Conservation (phyloP, 2,329 filamentous ascomycete species). For the Cytospora schulzeri region DNA sequence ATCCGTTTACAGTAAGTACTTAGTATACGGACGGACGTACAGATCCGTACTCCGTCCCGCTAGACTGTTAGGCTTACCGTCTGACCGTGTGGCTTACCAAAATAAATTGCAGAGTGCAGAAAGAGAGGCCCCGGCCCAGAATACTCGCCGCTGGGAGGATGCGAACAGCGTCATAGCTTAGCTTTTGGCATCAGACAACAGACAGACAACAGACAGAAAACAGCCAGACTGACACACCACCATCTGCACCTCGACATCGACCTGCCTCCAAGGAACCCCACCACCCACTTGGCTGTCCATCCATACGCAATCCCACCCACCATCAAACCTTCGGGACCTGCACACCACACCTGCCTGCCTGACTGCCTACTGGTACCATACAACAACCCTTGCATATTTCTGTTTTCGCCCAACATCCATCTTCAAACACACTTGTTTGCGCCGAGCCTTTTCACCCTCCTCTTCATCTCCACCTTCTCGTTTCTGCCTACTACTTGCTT, state of each 20-base stretch:
- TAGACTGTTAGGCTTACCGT: background rate
- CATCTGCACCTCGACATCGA: background rate
- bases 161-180: background rate
- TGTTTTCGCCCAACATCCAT: background rate
- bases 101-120: background rate
- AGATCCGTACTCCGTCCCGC: background rate
- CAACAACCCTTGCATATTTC: background rate
- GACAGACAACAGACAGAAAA: no score
- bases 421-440: background rate
- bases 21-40: background rate
- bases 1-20: no score
- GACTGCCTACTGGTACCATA: background rate
- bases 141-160: background rate
- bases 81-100: background rate
- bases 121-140: background rate
- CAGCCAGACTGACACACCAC: background rate
- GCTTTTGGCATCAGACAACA: background rate
- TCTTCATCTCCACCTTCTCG: background rate
- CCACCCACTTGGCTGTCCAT: constrained; percentile 3
- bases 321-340: background rate
- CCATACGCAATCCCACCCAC: background rate
- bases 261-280: background rate
- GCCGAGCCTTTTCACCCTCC: background rate
- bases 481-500: background rate
- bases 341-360: background rate